A percentile compares a stretch with the other conserved stretches of the same genome.
Conservation (phyloP, 1,139 yeast genomes). For the Geotrichum restrictum region DNA sequence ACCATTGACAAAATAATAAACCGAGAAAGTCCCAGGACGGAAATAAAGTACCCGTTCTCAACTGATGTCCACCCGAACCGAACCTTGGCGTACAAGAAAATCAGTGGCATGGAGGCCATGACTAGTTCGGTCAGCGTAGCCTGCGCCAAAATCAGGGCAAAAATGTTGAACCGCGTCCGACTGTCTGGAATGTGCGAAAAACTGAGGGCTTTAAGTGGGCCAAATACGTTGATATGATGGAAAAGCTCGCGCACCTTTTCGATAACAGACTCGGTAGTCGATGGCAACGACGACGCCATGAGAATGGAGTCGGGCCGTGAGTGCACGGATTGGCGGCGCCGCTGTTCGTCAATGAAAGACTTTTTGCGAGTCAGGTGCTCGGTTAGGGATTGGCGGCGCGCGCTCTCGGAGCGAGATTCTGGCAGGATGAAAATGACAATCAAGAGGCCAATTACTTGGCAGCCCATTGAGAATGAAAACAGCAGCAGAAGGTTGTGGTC, state of each 20-base stretch:
- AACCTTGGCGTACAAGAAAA: conserved; percentile 57
- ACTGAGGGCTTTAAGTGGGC: conserved; percentile 48
- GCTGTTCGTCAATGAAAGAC: conserved; percentile 14
- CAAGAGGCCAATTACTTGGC: conserved; percentile 34
- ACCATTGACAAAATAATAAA: conserved; percentile 43
- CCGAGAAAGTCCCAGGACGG: conserved; percentile 50
- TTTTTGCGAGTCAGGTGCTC: conserved; percentile 16
- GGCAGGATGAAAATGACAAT: conserved; percentile 46
- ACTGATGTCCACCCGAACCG: conserved; percentile 57
- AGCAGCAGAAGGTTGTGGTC: conserved; percentile 30
- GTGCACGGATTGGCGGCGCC: conserved; percentile 14
- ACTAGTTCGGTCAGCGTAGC: conserved; percentile 41
- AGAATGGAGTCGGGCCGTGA: not conserved
- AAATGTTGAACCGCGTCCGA: conserved; percentile 46
- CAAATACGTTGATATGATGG: conserved; percentile 29
- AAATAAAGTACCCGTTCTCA: conserved; percentile 57
- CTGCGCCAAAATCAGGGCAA: conserved; percentile 49
- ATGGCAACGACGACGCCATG: not conserved
- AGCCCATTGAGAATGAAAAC: conserved; percentile 30
- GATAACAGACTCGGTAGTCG: conserved; percentile 16
- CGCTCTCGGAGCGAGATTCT: conserved; percentile 53
- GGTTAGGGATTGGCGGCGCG: conserved; percentile 44
- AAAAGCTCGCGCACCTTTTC: conserved; percentile 18
- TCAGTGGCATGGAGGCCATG: conserved; percentile 44
- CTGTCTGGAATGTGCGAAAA: conserved; percentile 40